These are phyloP conservation scores for Berberis thunbergii DNA, from an alignment of 164 flowering plant species.

Conservation along the genomic window DNA sequence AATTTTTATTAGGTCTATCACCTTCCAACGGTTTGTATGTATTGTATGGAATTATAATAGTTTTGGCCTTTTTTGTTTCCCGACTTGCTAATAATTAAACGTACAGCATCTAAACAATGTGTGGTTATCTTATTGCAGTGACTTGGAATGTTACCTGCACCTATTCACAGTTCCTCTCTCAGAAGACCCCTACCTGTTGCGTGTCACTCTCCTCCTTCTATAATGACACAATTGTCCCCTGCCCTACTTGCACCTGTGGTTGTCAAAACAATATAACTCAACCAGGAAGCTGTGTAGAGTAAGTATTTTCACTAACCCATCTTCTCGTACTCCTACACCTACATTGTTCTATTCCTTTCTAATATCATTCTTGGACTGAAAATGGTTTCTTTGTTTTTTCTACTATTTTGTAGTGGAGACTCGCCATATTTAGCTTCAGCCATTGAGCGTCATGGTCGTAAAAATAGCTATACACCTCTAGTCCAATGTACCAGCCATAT, in stretches of 20 bases:
- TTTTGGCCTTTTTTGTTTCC: no score
- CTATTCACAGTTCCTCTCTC: constrained; percentile 62
- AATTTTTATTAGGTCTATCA: no score
- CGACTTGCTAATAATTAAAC: no score
- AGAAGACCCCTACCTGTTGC: constrained; percentile 63
- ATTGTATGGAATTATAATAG: no score
- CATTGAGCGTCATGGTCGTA: constrained; percentile 27
- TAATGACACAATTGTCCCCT: constrained; percentile 50
- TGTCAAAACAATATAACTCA: constrained; percentile 43
- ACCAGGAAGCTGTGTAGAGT: constrained; percentile 53
- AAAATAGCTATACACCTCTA: constrained; percentile 37
- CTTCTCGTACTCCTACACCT: neutral
- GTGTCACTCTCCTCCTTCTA: constrained; percentile 75
- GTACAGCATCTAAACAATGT: no score
- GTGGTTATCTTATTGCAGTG: constrained; percentile 37
- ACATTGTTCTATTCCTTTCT: neutral
- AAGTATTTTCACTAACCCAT: constrained; percentile 13
- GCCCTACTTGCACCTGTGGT: constrained; percentile 65
- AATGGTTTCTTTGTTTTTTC: neutral
- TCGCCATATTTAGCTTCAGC: constrained; percentile 48
- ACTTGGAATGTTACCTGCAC: constrained; percentile 87
- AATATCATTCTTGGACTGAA: neutral
- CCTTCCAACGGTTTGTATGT: no score
- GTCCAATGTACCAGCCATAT: constrained; percentile 82
- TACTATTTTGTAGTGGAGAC: constrained; percentile 28